Evolutionary conservation across 352 stramenopile genomes (phyloP), one percentile per base, ranked within the genome.

Genomic region (Globisporangium sylvaticum): DNA sequence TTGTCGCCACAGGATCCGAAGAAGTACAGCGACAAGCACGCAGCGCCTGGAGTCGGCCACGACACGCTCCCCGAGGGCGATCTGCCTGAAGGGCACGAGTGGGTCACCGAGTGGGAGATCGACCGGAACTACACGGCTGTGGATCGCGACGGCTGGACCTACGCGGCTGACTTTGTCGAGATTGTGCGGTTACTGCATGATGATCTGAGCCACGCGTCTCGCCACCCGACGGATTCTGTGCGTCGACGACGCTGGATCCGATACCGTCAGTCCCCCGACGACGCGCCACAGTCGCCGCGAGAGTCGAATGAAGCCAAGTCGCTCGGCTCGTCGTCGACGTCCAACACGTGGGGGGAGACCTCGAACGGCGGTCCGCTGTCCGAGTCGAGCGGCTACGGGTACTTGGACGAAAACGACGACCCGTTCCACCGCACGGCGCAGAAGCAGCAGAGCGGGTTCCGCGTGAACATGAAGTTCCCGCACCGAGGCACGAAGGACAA

Each of bases 401-500:
- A 80, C 34, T 54, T 83, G 34, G 79, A 88, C 59, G 82, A 92
- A 57, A 78, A 90, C 59, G 87, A 96, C 39, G 88, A 96, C 60
- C 88, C 88, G 58, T 96, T 96, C 75, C 87, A 90, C 60, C 84
- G 87, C 44, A 94, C 88, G 10, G 86, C 86, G 39, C 83, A 92
- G 66, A 94, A 93, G 61, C 85, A 84, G n/a, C 87, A 96, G 61
- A 92, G 84, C 12, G 87, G 86, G 0, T 96, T 96, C 58, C 84
- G 87, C 39, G 84, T 94, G 20, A 92, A 92, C 63, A 85, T 95
- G 65, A 94, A 92, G 59, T 96, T 96, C 65, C 67, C 85, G 9
- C 80, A 92, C 62, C 84, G 87, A 12, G 80, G 84, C 62, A 87
- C 81, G 29, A 96, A 96, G 65, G 88, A 96, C 65, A 93, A 88